A percentile compares a stretch with the other conserved stretches of the same genome.
Evolutionary conservation across 345 rosid genomes (phyloP).

Genomic region (Syzygium oleosum): DNA sequence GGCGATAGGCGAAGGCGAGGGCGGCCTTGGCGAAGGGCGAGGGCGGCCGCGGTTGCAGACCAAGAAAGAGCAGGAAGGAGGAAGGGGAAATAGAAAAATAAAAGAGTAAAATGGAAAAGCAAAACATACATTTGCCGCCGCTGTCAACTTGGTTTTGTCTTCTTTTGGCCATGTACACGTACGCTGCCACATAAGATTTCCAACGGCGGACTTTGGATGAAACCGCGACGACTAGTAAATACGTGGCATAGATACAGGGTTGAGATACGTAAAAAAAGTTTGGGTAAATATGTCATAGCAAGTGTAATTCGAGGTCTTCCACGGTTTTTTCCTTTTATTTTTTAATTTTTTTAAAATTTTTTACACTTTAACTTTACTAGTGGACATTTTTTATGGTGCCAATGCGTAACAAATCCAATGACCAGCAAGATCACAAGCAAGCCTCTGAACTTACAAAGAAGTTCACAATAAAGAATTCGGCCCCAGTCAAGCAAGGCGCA

Average conservation of each 20-base stretch:
- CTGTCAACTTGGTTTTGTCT: too few species aligned
- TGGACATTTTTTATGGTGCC: neutral
- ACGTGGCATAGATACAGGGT: accelerated
- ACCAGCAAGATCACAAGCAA: neutral
- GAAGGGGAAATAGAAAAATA: neutral
- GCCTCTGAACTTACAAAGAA: neutral
- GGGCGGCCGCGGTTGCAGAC: neutral
- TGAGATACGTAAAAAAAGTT: too few species aligned
- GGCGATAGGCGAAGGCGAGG: neutral
- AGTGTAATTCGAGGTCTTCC: too few species aligned
- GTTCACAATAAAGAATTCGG: neutral
- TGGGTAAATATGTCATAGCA: too few species aligned
- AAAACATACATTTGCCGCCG: too few species aligned
- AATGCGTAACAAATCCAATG: neutral
- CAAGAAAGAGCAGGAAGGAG: neutral
- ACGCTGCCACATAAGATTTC: too few species aligned
- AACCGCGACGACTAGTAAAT: too few species aligned
- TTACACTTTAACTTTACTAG: neutral
- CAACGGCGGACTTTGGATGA: too few species aligned
- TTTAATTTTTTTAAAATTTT: neutral
- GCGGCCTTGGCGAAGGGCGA: neutral
- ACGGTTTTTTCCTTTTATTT: too few species aligned
- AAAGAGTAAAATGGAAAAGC: too few species aligned
- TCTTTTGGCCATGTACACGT: too few species aligned
- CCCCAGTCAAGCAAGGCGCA: neutral